Conservation (phyloP, 441 rosid genomes). For the Aleurites moluccanus region DNA sequence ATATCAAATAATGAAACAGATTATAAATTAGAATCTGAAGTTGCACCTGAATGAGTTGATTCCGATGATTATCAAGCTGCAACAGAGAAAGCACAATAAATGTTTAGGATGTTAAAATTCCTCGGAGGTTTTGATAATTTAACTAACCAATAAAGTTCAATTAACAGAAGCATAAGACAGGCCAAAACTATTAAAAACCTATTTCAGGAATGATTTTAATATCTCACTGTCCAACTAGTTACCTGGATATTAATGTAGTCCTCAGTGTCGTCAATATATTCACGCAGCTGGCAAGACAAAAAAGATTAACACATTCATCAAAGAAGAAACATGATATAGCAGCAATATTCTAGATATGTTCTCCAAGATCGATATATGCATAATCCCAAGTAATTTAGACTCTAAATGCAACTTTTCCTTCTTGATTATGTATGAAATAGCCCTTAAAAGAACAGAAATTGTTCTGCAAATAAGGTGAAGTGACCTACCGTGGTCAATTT, state of each 20-base stretch:
- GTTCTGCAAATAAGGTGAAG: not conserved
- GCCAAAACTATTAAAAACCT: not conserved
- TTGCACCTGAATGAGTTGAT: constrained; percentile 90
- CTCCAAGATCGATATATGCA: not conserved
- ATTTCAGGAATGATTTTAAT: not conserved
- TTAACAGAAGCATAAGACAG: not conserved
- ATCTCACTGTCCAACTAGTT: not conserved
- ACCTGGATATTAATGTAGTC: constrained; percentile 98
- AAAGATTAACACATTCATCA: not conserved
- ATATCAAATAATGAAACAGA: not conserved
- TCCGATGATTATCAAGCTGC: constrained; percentile 97
- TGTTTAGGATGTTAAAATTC: not conserved
- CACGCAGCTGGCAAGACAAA: constrained; percentile 57
- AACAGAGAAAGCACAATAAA: constrained; percentile 14
- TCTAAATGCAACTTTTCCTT: not conserved
- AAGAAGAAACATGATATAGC: not conserved
- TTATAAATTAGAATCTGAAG: not conserved
- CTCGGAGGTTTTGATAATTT: not conserved
- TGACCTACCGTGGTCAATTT: constrained; percentile 64
- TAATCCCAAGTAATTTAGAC: not conserved
- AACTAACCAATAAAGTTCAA: not conserved
- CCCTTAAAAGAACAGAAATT: not conserved
- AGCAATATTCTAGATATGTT: not conserved
- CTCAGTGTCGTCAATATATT: constrained; percentile 94
- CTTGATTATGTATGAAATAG: not conserved